Conservation (phyloP, 2,329 filamentous ascomycete species). For the Fusarium floridanum region DNA sequence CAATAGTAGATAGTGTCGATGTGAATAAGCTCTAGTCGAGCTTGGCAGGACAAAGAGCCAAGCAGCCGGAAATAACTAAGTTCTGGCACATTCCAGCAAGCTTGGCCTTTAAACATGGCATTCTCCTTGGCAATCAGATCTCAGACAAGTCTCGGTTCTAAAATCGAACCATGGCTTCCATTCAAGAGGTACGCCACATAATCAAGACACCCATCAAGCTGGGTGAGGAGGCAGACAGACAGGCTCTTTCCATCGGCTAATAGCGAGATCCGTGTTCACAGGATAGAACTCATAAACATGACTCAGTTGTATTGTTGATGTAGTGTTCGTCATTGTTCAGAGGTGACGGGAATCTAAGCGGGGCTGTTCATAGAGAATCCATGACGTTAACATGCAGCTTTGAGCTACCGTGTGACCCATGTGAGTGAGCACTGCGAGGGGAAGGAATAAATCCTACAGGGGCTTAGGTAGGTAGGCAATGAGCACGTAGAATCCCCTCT, state of each 20-base stretch:
- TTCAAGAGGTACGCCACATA: neutral
- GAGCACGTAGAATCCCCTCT: neutral
- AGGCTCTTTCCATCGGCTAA: neutral
- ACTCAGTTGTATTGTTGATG: neutral
- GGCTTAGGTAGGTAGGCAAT: neutral
- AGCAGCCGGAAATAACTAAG: neutral
- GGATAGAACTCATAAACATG: neutral
- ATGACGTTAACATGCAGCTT: neutral
- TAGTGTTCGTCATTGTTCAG: neutral
- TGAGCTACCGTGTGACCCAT: neutral
- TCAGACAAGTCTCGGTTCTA: neutral
- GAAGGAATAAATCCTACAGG: neutral
- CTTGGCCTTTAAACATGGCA: neutral
- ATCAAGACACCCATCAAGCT: neutral
- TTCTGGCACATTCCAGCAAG: neutral
- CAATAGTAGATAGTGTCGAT: neutral
- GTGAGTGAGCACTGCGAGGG: neutral
- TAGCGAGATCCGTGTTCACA: neutral
- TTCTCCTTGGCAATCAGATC: neutral
- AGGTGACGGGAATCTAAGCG: neutral
- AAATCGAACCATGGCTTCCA: neutral
- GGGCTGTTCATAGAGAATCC: neutral
- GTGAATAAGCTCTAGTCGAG: neutral
- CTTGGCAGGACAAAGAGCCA: neutral
- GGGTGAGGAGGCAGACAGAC: neutral